Percentiles rank a stretch among this genome's conserved stretches.
phyloP scores from a whole-genome alignment of 805 yeast genomes.

The Saturnispora bothae region DNA sequence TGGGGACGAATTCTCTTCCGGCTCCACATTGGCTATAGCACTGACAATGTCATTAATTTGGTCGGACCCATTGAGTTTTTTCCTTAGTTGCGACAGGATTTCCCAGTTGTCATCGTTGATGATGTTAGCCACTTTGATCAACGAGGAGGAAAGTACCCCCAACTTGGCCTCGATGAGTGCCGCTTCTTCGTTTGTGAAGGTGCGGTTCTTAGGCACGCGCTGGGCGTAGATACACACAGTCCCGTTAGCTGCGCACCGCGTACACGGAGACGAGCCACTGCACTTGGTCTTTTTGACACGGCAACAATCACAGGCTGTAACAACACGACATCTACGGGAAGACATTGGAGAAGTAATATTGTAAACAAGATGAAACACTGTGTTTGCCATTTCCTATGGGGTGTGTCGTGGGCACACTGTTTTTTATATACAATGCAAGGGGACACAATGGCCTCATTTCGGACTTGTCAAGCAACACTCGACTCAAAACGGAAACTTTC shows the following conservation, averaged over 20 bases:
- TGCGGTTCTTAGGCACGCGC: constrained; percentile 27
- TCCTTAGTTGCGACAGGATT: background rate
- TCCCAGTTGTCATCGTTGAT: background rate
- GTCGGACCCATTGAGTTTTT: background rate
- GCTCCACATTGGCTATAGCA: background rate
- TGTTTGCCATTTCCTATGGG: background rate
- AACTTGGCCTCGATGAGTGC: constrained; percentile 1
- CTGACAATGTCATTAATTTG: background rate
- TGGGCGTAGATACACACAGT: constrained; percentile 49
- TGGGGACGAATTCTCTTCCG: too few relatives aligned
- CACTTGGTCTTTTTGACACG: constrained; percentile 52
- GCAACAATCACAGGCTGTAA: constrained; percentile 53
- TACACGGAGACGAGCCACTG: constrained; percentile 50
- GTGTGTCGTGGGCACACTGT: too few relatives aligned
- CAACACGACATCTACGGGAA: constrained; percentile 29
- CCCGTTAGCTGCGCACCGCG: constrained; percentile 41
- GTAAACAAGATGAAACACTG: too few relatives aligned
- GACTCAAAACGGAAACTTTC: too few relatives aligned
- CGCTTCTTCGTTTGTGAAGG: background rate
- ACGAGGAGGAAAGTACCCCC: background rate
- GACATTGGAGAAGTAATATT: too few relatives aligned
- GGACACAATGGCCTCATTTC: too few relatives aligned
- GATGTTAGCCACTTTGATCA: background rate
- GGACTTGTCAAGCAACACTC: too few relatives aligned
- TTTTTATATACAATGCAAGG: too few relatives aligned